Conservation (phyloP, 495 filamentous ascomycete species). For the Zalerion maritima region DNA sequence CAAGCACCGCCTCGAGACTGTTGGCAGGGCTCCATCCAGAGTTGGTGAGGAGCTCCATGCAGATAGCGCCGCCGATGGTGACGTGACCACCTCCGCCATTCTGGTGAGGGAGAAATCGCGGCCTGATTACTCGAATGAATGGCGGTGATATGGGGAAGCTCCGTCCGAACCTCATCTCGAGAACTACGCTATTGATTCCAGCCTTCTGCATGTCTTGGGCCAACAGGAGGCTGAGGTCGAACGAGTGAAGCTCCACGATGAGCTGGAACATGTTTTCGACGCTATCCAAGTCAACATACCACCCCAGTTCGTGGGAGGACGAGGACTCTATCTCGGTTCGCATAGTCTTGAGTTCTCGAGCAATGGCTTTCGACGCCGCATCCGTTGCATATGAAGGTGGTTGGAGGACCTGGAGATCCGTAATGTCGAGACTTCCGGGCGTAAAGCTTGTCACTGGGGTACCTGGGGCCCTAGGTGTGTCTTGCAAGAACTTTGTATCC, state of each 20-base stretch:
- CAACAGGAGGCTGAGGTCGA: constrained; percentile 53
- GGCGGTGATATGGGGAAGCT: constrained; percentile 68
- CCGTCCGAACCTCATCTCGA: constrained; percentile 67
- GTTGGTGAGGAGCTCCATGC: constrained; percentile 82
- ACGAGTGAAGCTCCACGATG: constrained; percentile 84
- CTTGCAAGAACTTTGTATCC: no score
- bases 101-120: constrained; percentile 57
- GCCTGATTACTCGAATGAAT: constrained; percentile 72
- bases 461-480: no score
- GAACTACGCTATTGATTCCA: constrained; percentile 48
- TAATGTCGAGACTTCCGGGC: constrained; percentile 45
- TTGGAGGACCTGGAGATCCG: constrained; percentile 39
- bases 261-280: constrained; percentile 71
- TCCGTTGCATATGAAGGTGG: constrained; percentile 57
- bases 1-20: constrained; percentile 63
- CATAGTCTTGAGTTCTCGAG: constrained; percentile 44
- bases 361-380: constrained; percentile 45
- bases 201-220: constrained; percentile 56
- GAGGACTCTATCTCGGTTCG: constrained; percentile 44
- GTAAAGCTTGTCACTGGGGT: constrained; percentile 62
- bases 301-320: constrained; percentile 59
- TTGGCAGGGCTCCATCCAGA: constrained; percentile 63
- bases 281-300: constrained; percentile 54
- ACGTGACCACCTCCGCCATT: constrained; percentile 78
- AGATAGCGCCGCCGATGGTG: constrained; percentile 75